Evolutionary conservation across 225 moss, liverwort and hornwort genomes (phyloP).

Genomic region (Sphagnum tenellum): DNA sequence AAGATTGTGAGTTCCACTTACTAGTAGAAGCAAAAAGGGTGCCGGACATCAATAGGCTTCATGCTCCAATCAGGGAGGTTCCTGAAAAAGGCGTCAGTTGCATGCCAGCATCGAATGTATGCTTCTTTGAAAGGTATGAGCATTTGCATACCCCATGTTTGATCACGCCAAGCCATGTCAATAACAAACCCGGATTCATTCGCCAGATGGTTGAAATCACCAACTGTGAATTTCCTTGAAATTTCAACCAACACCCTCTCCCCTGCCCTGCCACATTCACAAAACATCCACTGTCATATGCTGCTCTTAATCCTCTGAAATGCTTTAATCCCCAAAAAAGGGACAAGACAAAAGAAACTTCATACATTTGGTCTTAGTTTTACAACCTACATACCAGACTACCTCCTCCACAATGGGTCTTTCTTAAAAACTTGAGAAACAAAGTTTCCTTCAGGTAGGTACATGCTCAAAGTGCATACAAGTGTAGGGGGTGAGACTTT

Average conservation of each 20-base stretch:
- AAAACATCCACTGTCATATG: too few species aligned
- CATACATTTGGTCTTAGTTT: neutral
- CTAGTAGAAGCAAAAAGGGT: conserved; percentile 92
- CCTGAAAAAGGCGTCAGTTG: conserved; percentile 55
- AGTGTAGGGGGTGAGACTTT: neutral
- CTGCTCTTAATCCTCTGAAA: too few species aligned
- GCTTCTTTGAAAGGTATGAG: conserved; percentile 51
- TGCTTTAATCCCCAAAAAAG: too few species aligned
- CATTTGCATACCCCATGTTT: conserved; percentile 67
- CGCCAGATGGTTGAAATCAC: conserved; percentile 57
- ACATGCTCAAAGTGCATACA: neutral
- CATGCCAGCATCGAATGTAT: conserved; percentile 57
- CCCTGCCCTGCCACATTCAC: conserved; percentile 24
- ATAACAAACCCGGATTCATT: conserved; percentile 57
- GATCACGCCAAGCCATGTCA: conserved; percentile 62
- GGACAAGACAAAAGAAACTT: neutral
- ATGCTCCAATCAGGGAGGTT: conserved; percentile 54
- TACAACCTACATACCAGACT: neutral
- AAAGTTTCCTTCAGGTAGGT: neutral
- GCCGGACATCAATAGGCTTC: conserved; percentile 80
- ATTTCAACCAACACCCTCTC: conserved; percentile 74
- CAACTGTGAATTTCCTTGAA: conserved; percentile 63
- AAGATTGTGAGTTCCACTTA: conserved; percentile 10
- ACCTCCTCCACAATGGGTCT: neutral
- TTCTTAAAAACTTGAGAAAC: too few species aligned